These are phyloP conservation scores for Coemansia sp. DNA, from an alignment of 192 early-diverging fungal genomes.

Conservation along the genomic window DNA sequence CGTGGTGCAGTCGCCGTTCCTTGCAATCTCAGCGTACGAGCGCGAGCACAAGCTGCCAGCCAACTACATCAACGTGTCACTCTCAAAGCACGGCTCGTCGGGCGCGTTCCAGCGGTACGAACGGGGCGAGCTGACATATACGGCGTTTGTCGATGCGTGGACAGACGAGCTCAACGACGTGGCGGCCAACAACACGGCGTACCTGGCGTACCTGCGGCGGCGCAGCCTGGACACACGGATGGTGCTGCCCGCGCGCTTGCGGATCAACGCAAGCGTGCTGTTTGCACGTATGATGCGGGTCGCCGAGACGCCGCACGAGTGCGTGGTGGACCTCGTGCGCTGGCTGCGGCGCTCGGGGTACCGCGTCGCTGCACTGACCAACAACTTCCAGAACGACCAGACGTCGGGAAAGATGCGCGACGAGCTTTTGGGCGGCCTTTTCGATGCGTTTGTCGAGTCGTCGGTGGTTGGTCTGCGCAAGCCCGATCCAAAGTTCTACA, in stretches of 20 bases:
- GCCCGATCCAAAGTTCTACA: slow-evolving; percentile 74
- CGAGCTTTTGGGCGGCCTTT: slow-evolving; percentile 14
- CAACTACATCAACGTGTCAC: slow-evolving; percentile 83
- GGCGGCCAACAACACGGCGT: slow-evolving; percentile 37
- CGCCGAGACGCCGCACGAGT: slow-evolving; percentile 16
- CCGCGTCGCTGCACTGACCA: slow-evolving; percentile 78
- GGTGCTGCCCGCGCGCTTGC: slow-evolving; percentile 22
- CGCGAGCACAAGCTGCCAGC: slow-evolving; percentile 60
- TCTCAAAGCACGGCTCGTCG: slow-evolving; percentile 47
- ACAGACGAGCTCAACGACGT: slow-evolving; percentile 43
- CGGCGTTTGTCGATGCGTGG: slow-evolving; percentile 29
- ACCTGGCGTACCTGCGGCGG: slow-evolving; percentile 28
- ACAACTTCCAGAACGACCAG: slow-evolving; percentile 64
- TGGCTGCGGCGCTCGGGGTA: slow-evolving; percentile 54
- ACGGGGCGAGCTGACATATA: slow-evolving; percentile 38
- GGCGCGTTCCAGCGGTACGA: slow-evolving; percentile 63
- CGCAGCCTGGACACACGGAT: slow-evolving; percentile 22
- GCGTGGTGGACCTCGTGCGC: slow-evolving; percentile 27
- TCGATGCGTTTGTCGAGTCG: slow-evolving; percentile 78
- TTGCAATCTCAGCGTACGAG: slow-evolving; percentile 73
- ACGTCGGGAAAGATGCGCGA: slow-evolving; percentile 9
- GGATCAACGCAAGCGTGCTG: slow-evolving; percentile 23
- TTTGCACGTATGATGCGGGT: slow-evolving; percentile 41
- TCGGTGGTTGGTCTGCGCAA: slow-evolving; percentile 75
- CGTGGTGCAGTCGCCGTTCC: slow-evolving; percentile 74